A percentile compares a stretch with the other conserved stretches of the same genome.
Evolutionary conservation across 1,284 basidiomycete genomes (phyloP).

Genomic region (Fomitopsis palustris): DNA sequence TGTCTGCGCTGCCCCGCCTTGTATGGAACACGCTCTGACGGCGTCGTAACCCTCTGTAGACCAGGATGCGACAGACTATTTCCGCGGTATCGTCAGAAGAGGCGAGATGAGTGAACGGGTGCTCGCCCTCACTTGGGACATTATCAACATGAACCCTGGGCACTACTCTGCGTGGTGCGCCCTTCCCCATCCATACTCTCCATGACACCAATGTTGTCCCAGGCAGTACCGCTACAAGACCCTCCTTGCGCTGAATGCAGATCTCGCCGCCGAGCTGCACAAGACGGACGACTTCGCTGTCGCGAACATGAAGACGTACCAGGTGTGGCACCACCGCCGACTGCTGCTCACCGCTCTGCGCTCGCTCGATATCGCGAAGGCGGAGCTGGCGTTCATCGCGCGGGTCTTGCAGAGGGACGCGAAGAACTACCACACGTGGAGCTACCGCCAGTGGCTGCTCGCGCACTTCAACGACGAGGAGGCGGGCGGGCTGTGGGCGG

Average conservation of each 20-base stretch:
- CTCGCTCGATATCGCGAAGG: slow-evolving; percentile 30
- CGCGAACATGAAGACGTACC: slow-evolving; percentile 87
- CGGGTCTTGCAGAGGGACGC: slow-evolving; percentile 67
- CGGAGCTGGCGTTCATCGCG: slow-evolving; percentile 80
- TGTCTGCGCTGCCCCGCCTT: slow-evolving; percentile 30
- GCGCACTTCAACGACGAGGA: slow-evolving; percentile 72
- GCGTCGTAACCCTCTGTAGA: slow-evolving; percentile 46
- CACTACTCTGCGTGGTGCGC: slow-evolving; percentile 91
- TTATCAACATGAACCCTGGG: slow-evolving; percentile 87
- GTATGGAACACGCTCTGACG: slow-evolving; percentile 1
- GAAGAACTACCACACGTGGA: slow-evolving; percentile 98
- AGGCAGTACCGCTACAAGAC: slow-evolving; percentile 95
- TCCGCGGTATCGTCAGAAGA: slow-evolving; percentile 75
- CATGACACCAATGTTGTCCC: neutral
- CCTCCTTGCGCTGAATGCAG: slow-evolving; percentile 60
- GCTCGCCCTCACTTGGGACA: slow-evolving; percentile 79
- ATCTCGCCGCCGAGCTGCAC: slow-evolving; percentile 72
- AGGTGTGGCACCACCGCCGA: slow-evolving; percentile 96
- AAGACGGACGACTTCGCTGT: slow-evolving; percentile 85
- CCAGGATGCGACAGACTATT: slow-evolving; percentile 89
- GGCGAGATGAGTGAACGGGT: slow-evolving; percentile 79
- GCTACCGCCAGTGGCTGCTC: slow-evolving; percentile 88
- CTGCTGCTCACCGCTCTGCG: slow-evolving; percentile 65
- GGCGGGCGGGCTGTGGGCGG: slow-evolving; percentile 55
- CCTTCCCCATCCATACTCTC: neutral